Base-by-base conservation (phyloP, 2,329 filamentous ascomycete species). In the Exophiala phaeomuriformis region DNA sequence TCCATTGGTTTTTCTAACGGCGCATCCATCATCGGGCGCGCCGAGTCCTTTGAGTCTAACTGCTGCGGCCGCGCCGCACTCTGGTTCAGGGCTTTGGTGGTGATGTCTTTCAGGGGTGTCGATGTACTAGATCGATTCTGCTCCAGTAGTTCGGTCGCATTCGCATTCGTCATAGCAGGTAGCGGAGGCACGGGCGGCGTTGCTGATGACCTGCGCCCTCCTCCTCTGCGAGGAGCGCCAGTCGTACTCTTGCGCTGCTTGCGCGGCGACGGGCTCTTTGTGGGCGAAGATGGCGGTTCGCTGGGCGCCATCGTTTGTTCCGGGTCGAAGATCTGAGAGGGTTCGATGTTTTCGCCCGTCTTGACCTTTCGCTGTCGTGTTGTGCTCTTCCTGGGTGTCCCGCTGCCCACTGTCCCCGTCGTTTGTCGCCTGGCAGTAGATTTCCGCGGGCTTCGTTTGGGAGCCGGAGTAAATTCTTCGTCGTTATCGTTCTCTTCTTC, bases 1-100 rank as follows among this genome's bases (percentile, higher is more conserved):
- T 96, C 91, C 85, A 95, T 90, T 0, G 91, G 91, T 68, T 82
- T 88, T 66, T 95, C 90, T 61, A 95, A 71, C 53, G 19, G 19
- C 19, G 19, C 19, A 19, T 88, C 76, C 0, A 88, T 87, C 71
- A 88, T 83, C 1, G 88, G 77, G 61, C 84, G 87, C 64, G 91
- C 19, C 19, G 19, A 19, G 80, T 37, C 86, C 85, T 68, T 86
- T 86, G 43, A 84, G 72, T 71, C 31, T 80, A 75, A 55, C 76
- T 63, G 75, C 8, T 49, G 47, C 27, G 74, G 70, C 51, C 74
- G 72, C 35, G 73, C 19, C 19, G 19, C 75, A 54, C 76, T 75
- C 59, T 83, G 79, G 67, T 89, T 90, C 63, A 86, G 71, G 39
- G 78, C 80, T 27, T 78, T 74, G 37, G 78, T 75, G 9, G 88